These are phyloP conservation scores for Podila epicladia DNA, from an alignment of 192 early-diverging fungal genomes.

Conservation along the genomic window DNA sequence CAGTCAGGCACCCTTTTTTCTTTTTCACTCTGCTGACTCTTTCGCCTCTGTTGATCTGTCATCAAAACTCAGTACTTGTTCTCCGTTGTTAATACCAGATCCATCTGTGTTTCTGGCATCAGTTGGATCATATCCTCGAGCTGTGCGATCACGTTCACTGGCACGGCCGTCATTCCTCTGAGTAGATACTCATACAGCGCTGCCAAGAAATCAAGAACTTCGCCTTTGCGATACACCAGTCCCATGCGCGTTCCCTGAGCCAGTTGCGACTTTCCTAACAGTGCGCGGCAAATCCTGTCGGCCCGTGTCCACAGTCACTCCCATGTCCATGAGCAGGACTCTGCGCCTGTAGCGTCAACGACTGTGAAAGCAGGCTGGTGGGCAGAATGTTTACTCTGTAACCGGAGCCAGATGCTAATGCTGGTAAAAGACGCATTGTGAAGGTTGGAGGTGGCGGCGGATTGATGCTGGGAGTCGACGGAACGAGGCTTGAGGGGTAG, in stretches of 20 bases:
- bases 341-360: conserved; percentile 75
- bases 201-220: conserved; percentile 81
- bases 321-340: conserved; percentile 72
- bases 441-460: no score
- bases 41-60: conserved; percentile 63
- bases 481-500: no score
- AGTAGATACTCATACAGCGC: conserved; percentile 81
- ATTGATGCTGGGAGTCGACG: no score
- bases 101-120: conserved; percentile 64
- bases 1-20: conserved; percentile 46
- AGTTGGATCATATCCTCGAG: conserved; percentile 78
- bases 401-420: no score
- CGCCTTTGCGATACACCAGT: conserved; percentile 79
- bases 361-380: conserved; percentile 65
- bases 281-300: conserved; percentile 68
- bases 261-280: conserved; percentile 65
- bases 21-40: conserved; percentile 9
- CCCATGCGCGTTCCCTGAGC: conserved; percentile 71
- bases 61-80: conserved; percentile 71
- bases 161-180: conserved; percentile 83
- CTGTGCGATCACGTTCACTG: conserved; percentile 80
- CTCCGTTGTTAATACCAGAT: conserved; percentile 81
- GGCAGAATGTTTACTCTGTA: conserved; percentile 51
- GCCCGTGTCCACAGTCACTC: conserved; percentile 69
- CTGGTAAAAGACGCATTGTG: no score